A percentile compares a stretch with the other conserved stretches of the same genome.
Evolutionary conservation across 225 moss, liverwort and hornwort species (phyloP).

Genomic region (Pseudoscleropodium purum): DNA sequence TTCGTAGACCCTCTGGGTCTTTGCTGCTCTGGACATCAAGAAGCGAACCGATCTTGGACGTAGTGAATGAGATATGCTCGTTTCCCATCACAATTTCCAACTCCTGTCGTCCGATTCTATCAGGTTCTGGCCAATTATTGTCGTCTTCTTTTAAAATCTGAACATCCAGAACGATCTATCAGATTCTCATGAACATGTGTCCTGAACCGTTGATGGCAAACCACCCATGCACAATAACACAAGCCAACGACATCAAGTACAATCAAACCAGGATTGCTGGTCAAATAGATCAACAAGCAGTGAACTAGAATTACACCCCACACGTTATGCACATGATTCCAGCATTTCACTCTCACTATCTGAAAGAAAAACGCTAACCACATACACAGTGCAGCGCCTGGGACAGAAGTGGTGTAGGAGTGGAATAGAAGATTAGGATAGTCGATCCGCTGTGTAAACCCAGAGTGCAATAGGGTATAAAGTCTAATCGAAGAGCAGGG

Average conservation of each 20-base stretch:
- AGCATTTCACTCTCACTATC: background rate
- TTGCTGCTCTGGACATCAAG: constrained; percentile 97
- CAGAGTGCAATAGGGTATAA: no score
- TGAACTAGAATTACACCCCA: background rate
- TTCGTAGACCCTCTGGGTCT: constrained; percentile 92
- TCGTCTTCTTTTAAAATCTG: constrained; percentile 43
- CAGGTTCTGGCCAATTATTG: constrained; percentile 71
- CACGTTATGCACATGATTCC: background rate
- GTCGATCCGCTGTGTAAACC: background rate
- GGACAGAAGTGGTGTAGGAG: background rate
- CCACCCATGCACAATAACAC: background rate
- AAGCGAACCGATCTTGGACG: constrained; percentile 94
- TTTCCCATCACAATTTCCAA: constrained; percentile 97
- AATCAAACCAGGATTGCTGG: background rate
- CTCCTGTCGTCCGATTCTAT: constrained; percentile 93
- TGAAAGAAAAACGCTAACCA: background rate
- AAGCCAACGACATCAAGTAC: background rate
- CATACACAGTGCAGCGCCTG: background rate
- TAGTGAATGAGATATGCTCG: constrained; percentile 94
- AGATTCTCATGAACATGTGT: background rate
- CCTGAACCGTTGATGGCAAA: background rate
- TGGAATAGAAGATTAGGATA: background rate
- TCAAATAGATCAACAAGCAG: background rate
- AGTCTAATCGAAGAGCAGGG: background rate
- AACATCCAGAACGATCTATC: background rate